Evolutionary conservation across 2,329 filamentous ascomycete species (phyloP).

Genomic region (Thelonectria blattea): DNA sequence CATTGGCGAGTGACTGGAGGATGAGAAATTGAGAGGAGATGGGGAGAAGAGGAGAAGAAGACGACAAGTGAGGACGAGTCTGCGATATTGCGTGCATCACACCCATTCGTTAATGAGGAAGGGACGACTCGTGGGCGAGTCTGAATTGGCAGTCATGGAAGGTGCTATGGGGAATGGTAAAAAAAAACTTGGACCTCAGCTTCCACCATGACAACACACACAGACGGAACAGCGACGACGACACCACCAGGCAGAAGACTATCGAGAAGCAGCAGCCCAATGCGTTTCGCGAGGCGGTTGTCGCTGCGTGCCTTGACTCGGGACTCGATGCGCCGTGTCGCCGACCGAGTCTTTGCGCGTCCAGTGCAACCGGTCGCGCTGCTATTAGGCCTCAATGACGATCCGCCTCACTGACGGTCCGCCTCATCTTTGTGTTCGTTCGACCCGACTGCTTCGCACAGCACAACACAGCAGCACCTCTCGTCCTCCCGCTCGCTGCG

Average conservation of each 20-base stretch:
- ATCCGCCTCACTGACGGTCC: slow-evolving; percentile 30
- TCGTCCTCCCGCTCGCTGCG: not conserved
- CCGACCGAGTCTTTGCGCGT: not conserved
- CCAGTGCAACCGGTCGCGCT: not conserved
- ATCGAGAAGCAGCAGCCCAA: slow-evolving; percentile 7
- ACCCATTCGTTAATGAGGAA: not conserved
- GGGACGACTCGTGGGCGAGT: no score
- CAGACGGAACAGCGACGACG: no score
- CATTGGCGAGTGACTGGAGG: not conserved
- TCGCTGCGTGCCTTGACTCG: not conserved
- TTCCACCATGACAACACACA: no score
- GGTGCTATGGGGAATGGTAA: no score
- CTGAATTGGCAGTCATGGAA: no score
- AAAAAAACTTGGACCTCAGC: no score
- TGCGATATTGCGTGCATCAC: not conserved
- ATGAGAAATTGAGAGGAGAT: not conserved
- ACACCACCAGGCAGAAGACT: no score
- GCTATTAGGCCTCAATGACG: slow-evolving; percentile 39
- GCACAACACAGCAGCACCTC: not conserved
- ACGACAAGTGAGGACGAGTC: no score
- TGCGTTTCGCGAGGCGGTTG: slow-evolving; percentile 5
- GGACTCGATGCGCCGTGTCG: slow-evolving; percentile 4
- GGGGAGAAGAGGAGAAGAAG: not conserved
- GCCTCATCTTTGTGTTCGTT: slow-evolving; percentile 26
- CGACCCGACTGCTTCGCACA: not conserved